Conservation (phyloP, 441 rosid species). For the Corymbia citriodora region DNA sequence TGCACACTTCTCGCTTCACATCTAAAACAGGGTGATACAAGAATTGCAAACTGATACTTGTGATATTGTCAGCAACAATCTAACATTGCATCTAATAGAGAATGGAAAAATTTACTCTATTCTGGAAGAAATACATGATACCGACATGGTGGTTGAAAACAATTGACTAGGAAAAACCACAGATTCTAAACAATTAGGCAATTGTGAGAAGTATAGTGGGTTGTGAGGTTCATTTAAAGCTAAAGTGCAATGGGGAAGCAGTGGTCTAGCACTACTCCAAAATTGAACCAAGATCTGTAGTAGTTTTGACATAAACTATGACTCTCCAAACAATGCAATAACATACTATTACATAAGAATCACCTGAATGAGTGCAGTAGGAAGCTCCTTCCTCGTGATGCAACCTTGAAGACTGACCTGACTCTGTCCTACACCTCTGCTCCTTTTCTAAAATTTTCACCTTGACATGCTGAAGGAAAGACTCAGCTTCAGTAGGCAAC, state of each 20-base stretch:
- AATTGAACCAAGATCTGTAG: not conserved
- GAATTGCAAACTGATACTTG: not conserved
- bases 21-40: not conserved
- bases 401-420: constrained; percentile 20
- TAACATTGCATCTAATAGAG: not conserved
- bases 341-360: not conserved
- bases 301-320: not conserved
- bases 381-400: constrained; percentile 3
- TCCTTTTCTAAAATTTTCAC: constrained; percentile 34
- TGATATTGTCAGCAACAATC: not conserved
- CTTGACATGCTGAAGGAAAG: constrained; percentile 33
- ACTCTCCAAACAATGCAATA: not conserved
- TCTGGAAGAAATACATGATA: not conserved
- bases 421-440: constrained; percentile 12
- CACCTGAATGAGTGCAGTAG: constrained; percentile 22
- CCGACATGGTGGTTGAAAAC: not conserved
- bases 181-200: not conserved
- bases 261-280: not conserved
- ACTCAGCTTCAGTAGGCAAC: constrained; percentile 51
- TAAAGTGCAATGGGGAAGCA: not conserved
- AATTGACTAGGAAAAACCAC: not conserved
- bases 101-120: not conserved
- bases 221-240: not conserved
- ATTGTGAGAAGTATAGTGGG: not conserved
- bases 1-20: not conserved